Evolutionary conservation across 176 grass and related monocot species (phyloP), one percentile per base, ranked within the genome.

Genomic region (Elaeis guineensis): DNA sequence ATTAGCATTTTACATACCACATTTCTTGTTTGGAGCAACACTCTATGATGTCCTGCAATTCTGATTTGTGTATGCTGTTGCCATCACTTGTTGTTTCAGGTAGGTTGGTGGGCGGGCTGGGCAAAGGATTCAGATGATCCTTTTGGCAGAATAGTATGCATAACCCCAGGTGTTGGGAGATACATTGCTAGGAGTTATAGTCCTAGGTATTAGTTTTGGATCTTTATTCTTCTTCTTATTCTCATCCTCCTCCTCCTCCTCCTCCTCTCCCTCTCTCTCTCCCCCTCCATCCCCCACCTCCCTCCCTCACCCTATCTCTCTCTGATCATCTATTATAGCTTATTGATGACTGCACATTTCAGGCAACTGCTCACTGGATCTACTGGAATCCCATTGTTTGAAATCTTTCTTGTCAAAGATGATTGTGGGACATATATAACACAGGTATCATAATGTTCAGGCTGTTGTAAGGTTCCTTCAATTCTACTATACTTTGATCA

Each of bases 21-120:
- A 44, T 9, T 44, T 44, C 35, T 44, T 44, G 35, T 44, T 44
- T 44, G 11, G 11, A 44, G 35, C 2, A 44, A 44, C 11, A 14
- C 50, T 21, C 11, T 51, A 50, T 59, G 21, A 49, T 74, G 21
- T 12, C 12, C 62, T 28, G 15, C 55, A 9, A n/a, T 61, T 3
- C 70, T 19, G 2, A 7, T 1, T 6, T 19, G 50, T 60, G 50
- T 14, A 17, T 16, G n/a, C 65, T 49, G 14, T 35, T 25, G 52
- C 39, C 67, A 72, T 69, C 51, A 44, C 25, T 63, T 57, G 61
- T 23, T 8, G 65, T 84, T 80, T n/a, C 81, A 97, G 92, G 82
- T 89, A 80, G 92, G 92, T 59, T 97, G 92, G 92, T 97, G 92
- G 92, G 83, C 85, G 15, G 83, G 92, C 11, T 82, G 82, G 18